Evolutionary conservation across 345 rosid species (phyloP).

Genomic region (Citrus glauca): DNA sequence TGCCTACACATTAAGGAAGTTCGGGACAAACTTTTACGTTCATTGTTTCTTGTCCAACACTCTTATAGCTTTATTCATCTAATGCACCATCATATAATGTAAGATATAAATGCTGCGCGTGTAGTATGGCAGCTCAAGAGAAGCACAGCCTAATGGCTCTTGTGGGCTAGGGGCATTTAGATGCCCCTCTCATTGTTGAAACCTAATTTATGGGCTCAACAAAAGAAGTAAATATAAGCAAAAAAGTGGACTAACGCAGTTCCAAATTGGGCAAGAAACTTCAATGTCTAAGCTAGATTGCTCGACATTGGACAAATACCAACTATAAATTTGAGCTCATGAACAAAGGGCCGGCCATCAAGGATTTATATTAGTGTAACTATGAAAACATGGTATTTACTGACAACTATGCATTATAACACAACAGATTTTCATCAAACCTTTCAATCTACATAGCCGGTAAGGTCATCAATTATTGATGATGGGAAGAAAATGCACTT

Average conservation of each 20-base stretch:
- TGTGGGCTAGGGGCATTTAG: too few relatives aligned
- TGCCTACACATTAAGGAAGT: not conserved
- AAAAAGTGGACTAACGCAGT: not conserved
- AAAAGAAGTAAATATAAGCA: not conserved
- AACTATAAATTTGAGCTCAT: not conserved
- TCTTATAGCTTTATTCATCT: too few relatives aligned
- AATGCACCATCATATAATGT: too few relatives aligned
- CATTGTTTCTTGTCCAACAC: too few relatives aligned
- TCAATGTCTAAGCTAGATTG: not conserved
- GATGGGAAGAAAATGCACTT: not conserved
- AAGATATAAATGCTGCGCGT: too few relatives aligned
- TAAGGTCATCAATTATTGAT: not conserved
- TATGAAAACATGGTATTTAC: not conserved
- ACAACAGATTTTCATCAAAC: not conserved
- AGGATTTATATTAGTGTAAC: not conserved
- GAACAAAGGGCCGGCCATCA: not conserved
- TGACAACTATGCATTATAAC: not conserved
- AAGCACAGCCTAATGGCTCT: too few relatives aligned
- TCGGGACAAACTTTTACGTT: rapidly evolving
- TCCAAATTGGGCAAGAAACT: not conserved
- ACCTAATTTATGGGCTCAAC: not conserved
- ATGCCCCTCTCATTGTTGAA: not conserved
- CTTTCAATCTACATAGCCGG: not conserved
- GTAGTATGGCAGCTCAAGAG: too few relatives aligned
- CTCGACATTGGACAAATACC: not conserved